Evolutionary conservation across 371 early-diverging fungal genomes (phyloP), one percentile per base, ranked within the genome.

Genomic region (Rhizoclosmatium hyalinum): DNA sequence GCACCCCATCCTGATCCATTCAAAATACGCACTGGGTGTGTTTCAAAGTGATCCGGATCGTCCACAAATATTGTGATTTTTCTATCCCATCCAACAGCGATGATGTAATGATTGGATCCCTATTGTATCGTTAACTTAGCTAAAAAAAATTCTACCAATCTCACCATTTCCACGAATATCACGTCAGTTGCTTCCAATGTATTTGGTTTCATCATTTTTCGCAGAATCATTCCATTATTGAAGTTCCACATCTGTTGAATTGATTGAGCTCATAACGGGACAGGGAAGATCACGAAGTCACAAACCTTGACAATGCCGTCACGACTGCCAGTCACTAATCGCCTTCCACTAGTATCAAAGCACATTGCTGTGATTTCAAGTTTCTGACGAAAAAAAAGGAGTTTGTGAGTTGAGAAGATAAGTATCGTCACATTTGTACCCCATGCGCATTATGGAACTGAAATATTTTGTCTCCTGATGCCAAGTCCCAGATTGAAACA

Each of bases 141-240:
- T 6, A 62, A 3, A 12, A 44, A 53, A 46, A 3, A 63, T 3
- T 69, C 68, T 47, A 24, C 68, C 46, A 77, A 68, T 6, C 46
- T 57, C 54, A 82, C 86, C 80, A 88, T 84, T 75, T 88, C 89
- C 41, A 85, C 82, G 69, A 78, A 87, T 14, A 79, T 65, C 5
- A 88, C 78, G 45, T 85, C 87, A 0, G 87, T 85, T 2, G 81
- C 79, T 72, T 88, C 89, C 19, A 73, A 62, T 14, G 68, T 14
- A 50, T 77, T 82, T 53, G 74, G 77, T 65, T 85, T 87, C 65
- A 79, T 64, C 81, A 87, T 81, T 50, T 80, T 82, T n/a, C 85
- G 76, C 5, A 88, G 77, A 43, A 86, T 83, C 68, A 86, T 86
- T 12, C 89, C 89, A 72, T 87, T 88, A 77, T 88, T 88, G 77